Conservation (phyloP, 768 basidiomycete species). For the Calocybe gangraenosa region DNA sequence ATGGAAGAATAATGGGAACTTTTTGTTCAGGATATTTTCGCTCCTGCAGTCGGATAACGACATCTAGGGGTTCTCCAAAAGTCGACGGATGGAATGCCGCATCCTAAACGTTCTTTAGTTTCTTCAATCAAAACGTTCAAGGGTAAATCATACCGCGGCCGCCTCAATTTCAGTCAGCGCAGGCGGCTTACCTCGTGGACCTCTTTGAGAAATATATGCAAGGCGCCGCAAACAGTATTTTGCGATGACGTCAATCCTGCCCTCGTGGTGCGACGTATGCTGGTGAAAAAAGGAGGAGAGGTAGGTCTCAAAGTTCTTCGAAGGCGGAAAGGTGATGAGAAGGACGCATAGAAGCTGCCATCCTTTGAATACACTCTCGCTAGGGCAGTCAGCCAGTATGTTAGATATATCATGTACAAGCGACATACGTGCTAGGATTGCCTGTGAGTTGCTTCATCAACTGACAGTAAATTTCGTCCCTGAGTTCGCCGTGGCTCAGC, state of each 20-base stretch:
- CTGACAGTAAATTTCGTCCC: conserved; percentile 94
- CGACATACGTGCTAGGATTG: conserved; percentile 73
- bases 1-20: conserved; percentile 91
- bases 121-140: not conserved
- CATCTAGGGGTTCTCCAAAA: conserved; percentile 87
- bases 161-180: conserved; percentile 85
- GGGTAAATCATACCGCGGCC: conserved; percentile 58
- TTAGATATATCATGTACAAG: not conserved
- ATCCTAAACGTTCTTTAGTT: conserved; percentile 44
- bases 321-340: conserved; percentile 89
- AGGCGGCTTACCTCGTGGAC: conserved; percentile 82
- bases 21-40: conserved; percentile 81
- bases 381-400: conserved; percentile 23
- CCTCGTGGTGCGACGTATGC: conserved; percentile 62
- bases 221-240: conserved; percentile 86
- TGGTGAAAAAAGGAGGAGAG: conserved; percentile 76
- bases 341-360: conserved; percentile 93
- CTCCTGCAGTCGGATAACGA: conserved; percentile 79
- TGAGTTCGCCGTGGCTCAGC: conserved; percentile 72
- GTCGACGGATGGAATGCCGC: conserved; percentile 95
- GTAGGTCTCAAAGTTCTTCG: conserved; percentile 88
- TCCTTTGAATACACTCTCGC: conserved; percentile 84
- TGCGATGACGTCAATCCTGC: conserved; percentile 85
- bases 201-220: conserved; percentile 70
- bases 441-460: conserved; percentile 85